Conservation (phyloP, 1,284 basidiomycete genomes). For the Anthracocystis panici-leucophaei region DNA sequence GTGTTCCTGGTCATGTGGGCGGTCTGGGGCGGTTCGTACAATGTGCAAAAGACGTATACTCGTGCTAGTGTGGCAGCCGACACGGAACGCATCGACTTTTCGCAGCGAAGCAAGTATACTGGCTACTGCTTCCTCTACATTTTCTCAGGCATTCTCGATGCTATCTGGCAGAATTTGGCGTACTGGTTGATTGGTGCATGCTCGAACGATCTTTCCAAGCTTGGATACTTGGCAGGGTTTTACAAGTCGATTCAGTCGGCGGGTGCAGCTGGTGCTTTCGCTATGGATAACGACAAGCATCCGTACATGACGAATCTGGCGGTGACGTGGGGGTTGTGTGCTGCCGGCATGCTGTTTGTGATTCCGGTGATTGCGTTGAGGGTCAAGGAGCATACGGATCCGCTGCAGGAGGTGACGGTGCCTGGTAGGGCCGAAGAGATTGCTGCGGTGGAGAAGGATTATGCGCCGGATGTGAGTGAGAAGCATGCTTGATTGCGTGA, state of each 20-base stretch:
- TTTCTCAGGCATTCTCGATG: constrained; percentile 57
- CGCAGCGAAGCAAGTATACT: constrained; percentile 37
- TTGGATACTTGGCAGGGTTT: constrained; percentile 61
- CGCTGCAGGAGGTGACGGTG: constrained; percentile 50
- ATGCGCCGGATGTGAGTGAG: constrained; percentile 10
- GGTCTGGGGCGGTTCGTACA: constrained; percentile 63
- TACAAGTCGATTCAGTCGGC: constrained; percentile 64
- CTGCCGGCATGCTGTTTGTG: constrained; percentile 51
- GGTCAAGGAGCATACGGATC: constrained; percentile 54
- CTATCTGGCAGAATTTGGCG: constrained; percentile 53
- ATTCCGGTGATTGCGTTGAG: constrained; percentile 55
- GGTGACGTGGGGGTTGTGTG: constrained; percentile 60
- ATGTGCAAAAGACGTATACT: constrained; percentile 56
- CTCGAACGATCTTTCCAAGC: constrained; percentile 62
- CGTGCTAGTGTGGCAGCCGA: constrained; percentile 28
- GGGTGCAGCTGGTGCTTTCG: constrained; percentile 56
- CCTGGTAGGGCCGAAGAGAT: constrained; percentile 57
- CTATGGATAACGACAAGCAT: constrained; percentile 50
- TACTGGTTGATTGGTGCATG: constrained; percentile 62
- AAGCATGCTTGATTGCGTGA: constrained; percentile 14
- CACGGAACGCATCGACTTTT: constrained; percentile 49
- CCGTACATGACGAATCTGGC: constrained; percentile 62
- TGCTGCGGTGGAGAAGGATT: constrained; percentile 26
- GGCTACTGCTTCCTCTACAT: constrained; percentile 62
- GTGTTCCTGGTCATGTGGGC: constrained; percentile 54